Evolutionary conservation across 2,329 filamentous ascomycete genomes (phyloP).

Genomic region (Ophiocordyceps polyrhachis-furcata): DNA sequence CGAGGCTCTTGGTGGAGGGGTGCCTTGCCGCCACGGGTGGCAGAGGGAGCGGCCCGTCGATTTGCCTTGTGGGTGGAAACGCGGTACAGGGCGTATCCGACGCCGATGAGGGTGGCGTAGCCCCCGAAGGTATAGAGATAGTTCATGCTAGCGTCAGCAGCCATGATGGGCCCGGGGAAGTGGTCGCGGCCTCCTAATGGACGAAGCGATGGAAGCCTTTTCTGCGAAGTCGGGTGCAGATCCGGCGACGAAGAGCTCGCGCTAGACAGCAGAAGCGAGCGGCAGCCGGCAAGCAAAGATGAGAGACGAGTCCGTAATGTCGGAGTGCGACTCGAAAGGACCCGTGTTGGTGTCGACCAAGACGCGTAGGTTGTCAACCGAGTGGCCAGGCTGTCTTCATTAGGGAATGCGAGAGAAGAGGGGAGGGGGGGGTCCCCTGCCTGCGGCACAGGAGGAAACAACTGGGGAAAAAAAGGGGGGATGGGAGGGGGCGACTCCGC

Average conservation of each 20-base stretch:
- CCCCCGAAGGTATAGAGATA: conserved; percentile 18
- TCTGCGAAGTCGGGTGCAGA: background rate
- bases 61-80: conserved; percentile 16
- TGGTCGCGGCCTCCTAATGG: background rate
- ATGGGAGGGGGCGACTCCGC: background rate
- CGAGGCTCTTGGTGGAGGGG: conserved; percentile 13
- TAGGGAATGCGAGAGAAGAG: background rate
- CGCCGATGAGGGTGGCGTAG: conserved; percentile 17
- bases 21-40: conserved; percentile 12
- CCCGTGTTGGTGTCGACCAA: background rate
- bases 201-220: background rate
- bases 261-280: no score
- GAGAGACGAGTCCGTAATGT: background rate
- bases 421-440: conserved; percentile 5
- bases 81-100: conserved; percentile 17
- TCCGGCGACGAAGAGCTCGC: background rate
- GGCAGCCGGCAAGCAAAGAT: background rate
- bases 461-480: conserved; percentile 3
- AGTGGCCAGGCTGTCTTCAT: conserved; percentile 16
- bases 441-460: conserved; percentile 4
- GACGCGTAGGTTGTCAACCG: conserved; percentile 6
- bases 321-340: background rate
- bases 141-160: conserved; percentile 14
- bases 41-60: conserved; percentile 10
- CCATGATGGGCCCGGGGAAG: conserved; percentile 9